Base-by-base conservation (phyloP, 345 rosid genomes). In the Cardamine resedifolia region DNA sequence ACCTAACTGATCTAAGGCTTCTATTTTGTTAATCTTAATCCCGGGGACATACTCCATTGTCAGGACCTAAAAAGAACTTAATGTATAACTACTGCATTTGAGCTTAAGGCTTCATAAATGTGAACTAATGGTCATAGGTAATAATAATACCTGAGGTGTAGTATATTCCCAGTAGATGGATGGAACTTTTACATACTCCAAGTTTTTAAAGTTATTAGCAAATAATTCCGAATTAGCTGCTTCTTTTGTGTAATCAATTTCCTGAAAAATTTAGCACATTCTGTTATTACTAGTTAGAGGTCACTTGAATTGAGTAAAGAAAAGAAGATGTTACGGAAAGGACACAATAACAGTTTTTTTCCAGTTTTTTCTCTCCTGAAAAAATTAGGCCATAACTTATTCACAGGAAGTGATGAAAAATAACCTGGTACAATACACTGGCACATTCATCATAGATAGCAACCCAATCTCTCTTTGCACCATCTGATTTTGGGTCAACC, bases 11-110 rank as follows among this genome's bases (percentile, higher is more conserved):
- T 95, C 99, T 70, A 95, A 71, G 65, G 96, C 96, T 80, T 88
- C 80, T 79, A 84, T 88, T 71, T 85, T 95, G 84, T 91, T 91
- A 74, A 95, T 95, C 83, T 95, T 95, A 71, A 95, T 95, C 71
- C 99, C 99, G 6, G 99, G 99, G 70, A 95, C 99, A 82, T 95
- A 91, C 82, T 95, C 99, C 99, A 95, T 95, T 53, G 97, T 88
- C 81, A 95, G 79, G 77, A 91, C 76, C 99, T 95, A 64, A 76
- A 86, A 20, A 52, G n/a, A 65, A 50, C 39, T 27, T 21, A 12
- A 62, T 36, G 27, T 10, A 28, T 76, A 47, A 64, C n/a, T 27
- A 27, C 11, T 21, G 14, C 53, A 34, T 38, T 63, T 18, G 47
- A 47, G 56, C 60, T 63, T 12, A 55, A 45, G 52, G 75, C 61